Conservation (phyloP, 2,329 filamentous ascomycete genomes). For the Nemania sp. region DNA sequence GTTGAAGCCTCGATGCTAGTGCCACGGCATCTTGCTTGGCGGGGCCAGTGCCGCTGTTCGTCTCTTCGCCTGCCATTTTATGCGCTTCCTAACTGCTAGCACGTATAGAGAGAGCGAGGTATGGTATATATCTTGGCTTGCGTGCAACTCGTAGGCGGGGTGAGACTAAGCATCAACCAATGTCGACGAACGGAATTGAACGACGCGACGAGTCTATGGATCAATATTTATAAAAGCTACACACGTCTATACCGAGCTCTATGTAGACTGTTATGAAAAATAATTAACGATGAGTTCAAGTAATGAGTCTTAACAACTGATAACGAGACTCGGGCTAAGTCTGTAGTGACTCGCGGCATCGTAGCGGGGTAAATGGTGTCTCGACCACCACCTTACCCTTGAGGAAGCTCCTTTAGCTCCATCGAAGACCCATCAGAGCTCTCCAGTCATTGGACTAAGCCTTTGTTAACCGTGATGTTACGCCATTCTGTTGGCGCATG, state of each 20-base stretch:
- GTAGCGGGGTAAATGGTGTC: slow-evolving; percentile 31
- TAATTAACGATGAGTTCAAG: background rate
- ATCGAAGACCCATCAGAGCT: slow-evolving; percentile 22
- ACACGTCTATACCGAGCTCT: background rate
- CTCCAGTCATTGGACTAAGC: slow-evolving; percentile 20
- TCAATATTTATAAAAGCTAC: background rate
- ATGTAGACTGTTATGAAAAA: background rate
- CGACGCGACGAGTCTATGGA: background rate
- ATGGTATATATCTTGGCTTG: background rate
- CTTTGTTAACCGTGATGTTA: slow-evolving; percentile 27
- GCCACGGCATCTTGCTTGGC: slow-evolving; percentile 41
- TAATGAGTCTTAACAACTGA: background rate
- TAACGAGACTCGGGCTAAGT: slow-evolving; percentile 3
- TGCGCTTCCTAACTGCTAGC: background rate
- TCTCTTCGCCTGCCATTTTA: slow-evolving; percentile 43
- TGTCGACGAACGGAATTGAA: background rate
- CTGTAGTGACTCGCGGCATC: slow-evolving; percentile 18
- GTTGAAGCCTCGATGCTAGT: slow-evolving; percentile 50
- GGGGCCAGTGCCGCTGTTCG: slow-evolving; percentile 17
- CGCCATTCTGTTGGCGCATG: slow-evolving; percentile 29
- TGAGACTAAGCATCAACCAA: background rate
- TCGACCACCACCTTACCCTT: slow-evolving; percentile 35
- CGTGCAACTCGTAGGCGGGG: background rate
- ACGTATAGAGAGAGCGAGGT: background rate
- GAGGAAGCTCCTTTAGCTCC: slow-evolving; percentile 27